Percentiles rank a stretch among this genome's conserved stretches.
phyloP scores from a whole-genome alignment of 1,284 basidiomycete genomes.

The Pascua guehoae region DNA sequence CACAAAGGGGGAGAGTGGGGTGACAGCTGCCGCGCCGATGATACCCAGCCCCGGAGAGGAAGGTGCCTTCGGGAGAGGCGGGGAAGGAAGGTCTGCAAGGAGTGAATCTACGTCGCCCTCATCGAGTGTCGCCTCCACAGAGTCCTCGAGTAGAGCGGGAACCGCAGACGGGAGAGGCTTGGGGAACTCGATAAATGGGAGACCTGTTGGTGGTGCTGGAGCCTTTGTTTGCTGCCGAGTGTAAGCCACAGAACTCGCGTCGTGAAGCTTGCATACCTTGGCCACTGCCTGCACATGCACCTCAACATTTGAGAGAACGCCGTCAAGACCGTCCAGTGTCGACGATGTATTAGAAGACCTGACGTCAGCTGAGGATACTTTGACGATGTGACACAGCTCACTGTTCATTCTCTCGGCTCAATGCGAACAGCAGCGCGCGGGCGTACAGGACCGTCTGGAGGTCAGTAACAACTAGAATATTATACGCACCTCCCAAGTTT shows the following conservation, averaged over 20 bases:
- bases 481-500: slow-evolving; percentile 41
- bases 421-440: slow-evolving; percentile 27
- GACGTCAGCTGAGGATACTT: background rate
- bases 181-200: slow-evolving; percentile 14
- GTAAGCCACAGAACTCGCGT: background rate
- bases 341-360: slow-evolving; percentile 26
- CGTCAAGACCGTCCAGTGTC: slow-evolving; percentile 18
- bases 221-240: slow-evolving; percentile 5
- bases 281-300: slow-evolving; percentile 12
- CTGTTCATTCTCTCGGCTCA: slow-evolving; percentile 38
- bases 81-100: slow-evolving; percentile 2
- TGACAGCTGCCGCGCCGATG: background rate
- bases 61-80: background rate
- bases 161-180: slow-evolving; percentile 4
- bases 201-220: slow-evolving; percentile 7
- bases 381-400: slow-evolving; percentile 14
- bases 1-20: background rate
- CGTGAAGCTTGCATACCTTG: slow-evolving; percentile 1
- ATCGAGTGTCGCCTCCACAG: slow-evolving; percentile 5
- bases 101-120: slow-evolving; percentile 7
- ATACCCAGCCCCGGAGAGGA: slow-evolving; percentile 1
- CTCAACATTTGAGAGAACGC: slow-evolving; percentile 19
- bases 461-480: background rate
- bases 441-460: slow-evolving; percentile 40
- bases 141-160: slow-evolving; percentile 10